Base-by-base conservation (phyloP, 805 yeast species). In the Candida pini region DNA sequence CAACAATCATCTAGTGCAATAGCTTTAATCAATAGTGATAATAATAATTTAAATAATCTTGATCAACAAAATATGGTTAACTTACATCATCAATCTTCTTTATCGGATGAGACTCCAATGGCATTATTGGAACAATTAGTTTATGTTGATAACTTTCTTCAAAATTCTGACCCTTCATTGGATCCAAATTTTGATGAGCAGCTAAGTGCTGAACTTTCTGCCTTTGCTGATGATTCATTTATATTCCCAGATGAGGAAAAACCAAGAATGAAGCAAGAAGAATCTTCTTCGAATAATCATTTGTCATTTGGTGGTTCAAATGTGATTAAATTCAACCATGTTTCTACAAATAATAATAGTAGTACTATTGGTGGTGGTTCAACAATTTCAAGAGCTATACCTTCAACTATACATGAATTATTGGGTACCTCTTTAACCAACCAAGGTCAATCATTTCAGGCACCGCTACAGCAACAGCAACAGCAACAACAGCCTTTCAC, bases 181-280 rank as follows among this genome's bases (percentile, higher is more conserved):
- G 51, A 63, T 62, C 41, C 59, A 63, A 61, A 62, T 25, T 61
- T 72, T 18, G 78, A 73, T 44, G 77, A 72, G 41, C 69, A 73
- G 33, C 47, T 73, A 18, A 70, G 76, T 5, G 75, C 73, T 13
- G 92, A 83, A 50, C 66, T 83, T 43, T 83, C 86, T 13, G 89
- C 88, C 1, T 83, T 83, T 68, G 90, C 89, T 0, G 89, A 82
- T 48, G 89, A 81, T 39, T 71, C 85, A 3, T 83, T 83, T 45
- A 72, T 83, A 3, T 83, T 83, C 52, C 87, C 90, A 1, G 92
- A 83, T 51, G 92, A 84, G 50, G 90, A 82, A 23, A 81, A 81
- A 51, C 80, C 81, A 1, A 68, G 62, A 40, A 40, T 43, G 20
- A 41, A 43, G 28, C 10, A 33, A 28, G 47, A 28, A 25, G 40